Evolutionary conservation across 2,329 filamentous ascomycete species (phyloP), one percentile per base, ranked within the genome.

Genomic region (Clonostachys byssicola): DNA sequence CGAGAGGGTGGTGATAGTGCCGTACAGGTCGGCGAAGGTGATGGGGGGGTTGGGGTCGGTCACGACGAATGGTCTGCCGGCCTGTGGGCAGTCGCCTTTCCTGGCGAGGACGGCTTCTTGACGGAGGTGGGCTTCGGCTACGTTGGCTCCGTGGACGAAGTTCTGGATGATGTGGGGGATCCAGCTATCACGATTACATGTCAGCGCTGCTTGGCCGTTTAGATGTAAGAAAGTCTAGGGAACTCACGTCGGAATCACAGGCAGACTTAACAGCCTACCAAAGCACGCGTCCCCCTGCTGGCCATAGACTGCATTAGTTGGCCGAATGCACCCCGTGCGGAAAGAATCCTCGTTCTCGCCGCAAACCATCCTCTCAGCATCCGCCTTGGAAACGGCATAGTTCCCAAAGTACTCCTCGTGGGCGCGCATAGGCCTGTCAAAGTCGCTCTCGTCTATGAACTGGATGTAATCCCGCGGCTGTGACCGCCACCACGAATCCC

Each of bases 231-330:
- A 9, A 30, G 9, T n/a, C n/a, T n/a, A 8, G 23, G 23, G 4
- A 30, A 30, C 23, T 9, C 10, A 30, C 23, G 23, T 30, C 23
- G 8, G 9, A 30, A 30, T 30, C 23, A 30, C 23, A 10, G 23
- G 23, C 1, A 30, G 50, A n/a, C 56, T 61, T 13, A 79, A 55
- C 45, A 71, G 66, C 6, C 58, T 47, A 4, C 66, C 70, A 3
- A 72, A 60, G 20, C 75, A 53, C 16, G 64, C 62, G 52, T 79
- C 72, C 38, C 62, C 65, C 13, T 67, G 64, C 49, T 71, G 68
- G 5, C 76, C 77, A 52, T 80, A 81, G 42, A 81, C 70, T 30
- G 67, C 71, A 51, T 78, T 79, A 12, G 72, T 70, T 1, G 78
- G 78, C 3, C 79, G 69, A 51, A 83, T 73, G 44, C 67, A 66